A percentile compares a stretch with the other conserved stretches of the same genome.
phyloP scores from a whole-genome alignment of 2,329 filamentous ascomycete genomes.

The Curvularia eragrostidis region DNA sequence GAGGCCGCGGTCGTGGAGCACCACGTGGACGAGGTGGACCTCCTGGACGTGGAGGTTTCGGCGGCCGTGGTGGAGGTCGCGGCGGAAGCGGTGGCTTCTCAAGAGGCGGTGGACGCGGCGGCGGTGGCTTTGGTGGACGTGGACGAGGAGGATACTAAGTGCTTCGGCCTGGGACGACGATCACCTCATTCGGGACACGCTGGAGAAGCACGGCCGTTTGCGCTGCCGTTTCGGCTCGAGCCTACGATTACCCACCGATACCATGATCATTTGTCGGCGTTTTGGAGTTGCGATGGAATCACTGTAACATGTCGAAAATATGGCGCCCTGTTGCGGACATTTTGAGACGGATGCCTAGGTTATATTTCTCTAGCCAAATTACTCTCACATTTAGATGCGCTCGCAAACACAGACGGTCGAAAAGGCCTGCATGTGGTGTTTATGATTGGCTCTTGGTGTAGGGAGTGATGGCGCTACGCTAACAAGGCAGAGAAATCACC shows the following conservation, averaged over 20 bases:
- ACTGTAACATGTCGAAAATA: conserved; percentile 35
- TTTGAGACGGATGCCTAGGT: conserved; percentile 13
- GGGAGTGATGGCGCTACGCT: neutral
- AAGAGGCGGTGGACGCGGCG: conserved; percentile 47
- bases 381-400: conserved; percentile 11
- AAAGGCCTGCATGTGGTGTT: neutral
- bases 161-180: conserved; percentile 14
- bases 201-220: conserved; percentile 24
- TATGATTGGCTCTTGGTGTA: neutral
- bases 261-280: conserved; percentile 45
- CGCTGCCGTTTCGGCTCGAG: conserved; percentile 27
- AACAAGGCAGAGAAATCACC: neutral
- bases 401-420: conserved; percentile 9
- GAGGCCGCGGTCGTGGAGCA: conserved; percentile 55
- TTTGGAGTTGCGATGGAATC: conserved; percentile 38
- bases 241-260: conserved; percentile 40
- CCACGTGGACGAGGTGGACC: conserved; percentile 57
- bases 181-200: conserved; percentile 12
- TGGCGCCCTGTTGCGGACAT: conserved; percentile 29
- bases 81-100: conserved; percentile 39
- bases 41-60: conserved; percentile 51
- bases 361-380: conserved; percentile 19
- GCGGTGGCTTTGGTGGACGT: conserved; percentile 55
- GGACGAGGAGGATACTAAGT: conserved; percentile 44
- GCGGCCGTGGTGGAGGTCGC: conserved; percentile 19